A percentile compares a stretch with the other conserved stretches of the same genome.
These are phyloP conservation scores for Ceratobasidium sp. DNA, from an alignment of 1,284 basidiomycete species.

Conservation along the genomic window DNA sequence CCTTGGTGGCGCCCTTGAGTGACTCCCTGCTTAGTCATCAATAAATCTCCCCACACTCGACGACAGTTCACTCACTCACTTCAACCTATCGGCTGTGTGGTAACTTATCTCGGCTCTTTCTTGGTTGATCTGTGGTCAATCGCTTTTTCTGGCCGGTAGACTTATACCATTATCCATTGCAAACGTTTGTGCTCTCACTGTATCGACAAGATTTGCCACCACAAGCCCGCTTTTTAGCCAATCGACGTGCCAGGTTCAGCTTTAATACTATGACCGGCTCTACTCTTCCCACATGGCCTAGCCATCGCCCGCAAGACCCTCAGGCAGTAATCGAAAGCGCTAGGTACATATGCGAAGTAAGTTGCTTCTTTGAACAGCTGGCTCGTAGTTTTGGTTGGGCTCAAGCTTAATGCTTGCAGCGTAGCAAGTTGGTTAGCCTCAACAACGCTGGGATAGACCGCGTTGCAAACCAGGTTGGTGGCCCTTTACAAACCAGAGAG, in stretches of 20 bases:
- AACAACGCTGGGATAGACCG: conserved; percentile 28
- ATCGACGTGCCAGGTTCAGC: background rate
- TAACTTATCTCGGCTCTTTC: background rate
- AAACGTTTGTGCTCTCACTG: background rate
- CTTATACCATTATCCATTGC: background rate
- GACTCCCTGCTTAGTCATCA: conserved; percentile 35
- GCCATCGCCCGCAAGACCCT: conserved; percentile 24
- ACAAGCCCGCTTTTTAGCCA: background rate
- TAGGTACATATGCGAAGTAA: conserved; percentile 26
- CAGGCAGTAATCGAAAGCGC: conserved; percentile 39
- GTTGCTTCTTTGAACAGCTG: background rate
- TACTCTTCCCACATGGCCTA: background rate
- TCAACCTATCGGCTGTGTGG: background rate
- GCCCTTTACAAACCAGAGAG: background rate
- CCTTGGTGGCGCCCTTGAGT: background rate
- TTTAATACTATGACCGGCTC: conserved; percentile 14
- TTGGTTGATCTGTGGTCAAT: background rate
- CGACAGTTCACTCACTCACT: background rate
- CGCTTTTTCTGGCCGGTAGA: background rate
- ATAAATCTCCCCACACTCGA: background rate
- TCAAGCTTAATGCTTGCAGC: background rate
- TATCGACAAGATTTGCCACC: background rate
- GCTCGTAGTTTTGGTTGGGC: background rate
- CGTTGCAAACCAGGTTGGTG: conserved; percentile 37
- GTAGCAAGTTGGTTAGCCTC: conserved; percentile 31